These are phyloP conservation scores for Trypanosoma lewisi DNA, from an alignment of 208 protist species.

Conservation along the genomic window DNA sequence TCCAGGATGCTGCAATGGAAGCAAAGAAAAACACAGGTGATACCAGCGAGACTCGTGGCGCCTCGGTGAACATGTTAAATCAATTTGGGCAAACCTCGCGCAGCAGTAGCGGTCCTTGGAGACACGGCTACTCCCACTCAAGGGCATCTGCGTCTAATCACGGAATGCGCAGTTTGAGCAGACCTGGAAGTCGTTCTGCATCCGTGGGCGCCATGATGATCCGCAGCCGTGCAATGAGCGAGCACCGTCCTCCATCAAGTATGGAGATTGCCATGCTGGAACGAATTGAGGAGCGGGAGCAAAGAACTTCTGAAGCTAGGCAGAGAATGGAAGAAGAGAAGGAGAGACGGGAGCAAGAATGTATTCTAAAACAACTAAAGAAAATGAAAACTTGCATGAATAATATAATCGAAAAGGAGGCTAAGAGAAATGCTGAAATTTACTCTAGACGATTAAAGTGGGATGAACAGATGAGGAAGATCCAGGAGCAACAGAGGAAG, in stretches of 20 bases:
- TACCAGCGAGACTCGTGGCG: background rate
- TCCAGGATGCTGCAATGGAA: background rate
- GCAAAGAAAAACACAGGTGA: background rate
- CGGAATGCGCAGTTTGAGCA: slow-evolving; percentile 10
- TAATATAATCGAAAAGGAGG: slow-evolving; percentile 31
- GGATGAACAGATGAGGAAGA: slow-evolving; percentile 29
- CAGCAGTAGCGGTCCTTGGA: slow-evolving; percentile 28
- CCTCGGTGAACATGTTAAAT: background rate
- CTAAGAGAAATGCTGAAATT: slow-evolving; percentile 5
- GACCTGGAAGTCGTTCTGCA: slow-evolving; percentile 31
- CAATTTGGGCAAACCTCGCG: slow-evolving; percentile 1
- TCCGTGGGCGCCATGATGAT: slow-evolving; percentile 31
- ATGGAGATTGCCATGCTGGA: slow-evolving; percentile 41
- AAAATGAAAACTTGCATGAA: slow-evolving; percentile 24
- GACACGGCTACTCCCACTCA: background rate
- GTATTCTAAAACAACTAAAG: slow-evolving; percentile 34
- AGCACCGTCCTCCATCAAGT: slow-evolving; percentile 38
- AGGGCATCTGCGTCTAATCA: slow-evolving; percentile 11
- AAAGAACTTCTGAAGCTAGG: slow-evolving; percentile 32
- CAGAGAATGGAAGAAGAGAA: slow-evolving; percentile 33
- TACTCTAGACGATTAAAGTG: slow-evolving; percentile 4
- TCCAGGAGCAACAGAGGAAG: slow-evolving; percentile 28
- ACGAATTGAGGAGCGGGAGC: slow-evolving; percentile 63
- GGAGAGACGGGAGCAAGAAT: slow-evolving; percentile 36
- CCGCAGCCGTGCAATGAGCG: slow-evolving; percentile 36